A percentile compares a stretch with the other conserved stretches of the same genome.
Evolutionary conservation across 768 basidiomycete species (phyloP).

Genomic region (Boletellus ananiceps): DNA sequence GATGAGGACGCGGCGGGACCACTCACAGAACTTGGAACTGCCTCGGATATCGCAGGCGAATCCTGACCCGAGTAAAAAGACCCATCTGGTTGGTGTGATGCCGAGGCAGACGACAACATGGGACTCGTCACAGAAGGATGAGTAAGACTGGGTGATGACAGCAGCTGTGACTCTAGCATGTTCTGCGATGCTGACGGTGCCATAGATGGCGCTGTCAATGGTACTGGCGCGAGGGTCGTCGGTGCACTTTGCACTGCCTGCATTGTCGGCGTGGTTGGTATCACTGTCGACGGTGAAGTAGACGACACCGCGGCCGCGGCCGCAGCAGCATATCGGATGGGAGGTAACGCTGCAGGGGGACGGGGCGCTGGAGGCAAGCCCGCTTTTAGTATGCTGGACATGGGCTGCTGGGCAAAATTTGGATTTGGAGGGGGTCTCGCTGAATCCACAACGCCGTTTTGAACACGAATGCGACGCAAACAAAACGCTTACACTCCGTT

Average conservation of each 20-base stretch:
- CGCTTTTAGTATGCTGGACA: constrained; percentile 70
- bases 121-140: constrained; percentile 81
- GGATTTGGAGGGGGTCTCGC: constrained; percentile 73
- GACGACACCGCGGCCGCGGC: constrained; percentile 52
- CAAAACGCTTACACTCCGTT: constrained; percentile 47
- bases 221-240: constrained; percentile 34
- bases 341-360: constrained; percentile 55
- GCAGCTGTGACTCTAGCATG: constrained; percentile 33
- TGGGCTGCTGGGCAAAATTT: constrained; percentile 78
- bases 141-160: constrained; percentile 80
- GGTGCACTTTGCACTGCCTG: constrained; percentile 33
- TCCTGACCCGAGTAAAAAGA: constrained; percentile 69
- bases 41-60: constrained; percentile 73
- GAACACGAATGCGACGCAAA: neutral
- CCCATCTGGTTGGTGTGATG: constrained; percentile 57
- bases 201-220: constrained; percentile 38
- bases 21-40: constrained; percentile 41
- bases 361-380: constrained; percentile 57
- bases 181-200: constrained; percentile 31
- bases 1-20: constrained; percentile 54
- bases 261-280: constrained; percentile 32
- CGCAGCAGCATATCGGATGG: constrained; percentile 88
- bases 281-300: constrained; percentile 18
- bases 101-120: constrained; percentile 68
- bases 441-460: constrained; percentile 9